Percentiles rank a stretch among this genome's conserved stretches.
Conservation (phyloP, 352 stramenopile genomes). For the Aphanomyces euteiches region DNA sequence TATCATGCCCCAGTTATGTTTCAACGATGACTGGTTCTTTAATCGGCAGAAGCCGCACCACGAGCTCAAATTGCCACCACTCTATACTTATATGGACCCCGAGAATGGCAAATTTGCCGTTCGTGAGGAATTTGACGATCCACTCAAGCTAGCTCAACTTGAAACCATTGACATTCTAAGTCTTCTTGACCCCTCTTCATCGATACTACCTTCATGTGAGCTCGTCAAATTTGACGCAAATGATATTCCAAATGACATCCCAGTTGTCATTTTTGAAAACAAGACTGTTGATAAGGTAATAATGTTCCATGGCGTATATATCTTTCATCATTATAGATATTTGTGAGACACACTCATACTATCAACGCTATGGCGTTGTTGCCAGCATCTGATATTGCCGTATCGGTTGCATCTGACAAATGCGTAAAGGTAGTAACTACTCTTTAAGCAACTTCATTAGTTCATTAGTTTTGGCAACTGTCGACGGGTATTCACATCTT, state of each 20-base stretch:
- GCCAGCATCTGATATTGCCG: background rate
- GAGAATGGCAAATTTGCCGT: background rate
- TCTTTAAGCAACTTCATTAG: background rate
- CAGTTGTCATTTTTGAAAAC: background rate
- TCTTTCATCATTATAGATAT: background rate
- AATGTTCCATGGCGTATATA: background rate
- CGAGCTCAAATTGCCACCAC: constrained; percentile 6
- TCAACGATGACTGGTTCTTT: constrained; percentile 21
- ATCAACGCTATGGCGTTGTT: background rate
- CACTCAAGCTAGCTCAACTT: background rate
- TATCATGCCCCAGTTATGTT: constrained; percentile 3
- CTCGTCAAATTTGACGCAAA: constrained; percentile 1
- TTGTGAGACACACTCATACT: constrained; percentile 20
- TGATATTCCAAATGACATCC: background rate
- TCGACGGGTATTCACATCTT: background rate
- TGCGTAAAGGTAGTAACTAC: constrained; percentile 9
- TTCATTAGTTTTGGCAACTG: constrained; percentile 6
- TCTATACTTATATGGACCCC: background rate
- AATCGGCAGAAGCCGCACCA: constrained; percentile 1
- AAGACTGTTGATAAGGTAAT: background rate
- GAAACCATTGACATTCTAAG: constrained; percentile 9
- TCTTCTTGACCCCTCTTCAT: constrained; percentile 9
- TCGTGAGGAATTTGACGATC: constrained; percentile 18
- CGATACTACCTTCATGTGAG: background rate
- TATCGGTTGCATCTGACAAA: constrained; percentile 2